Base-by-base conservation (phyloP, 768 basidiomycete species). In the Leccinum broughii region DNA sequence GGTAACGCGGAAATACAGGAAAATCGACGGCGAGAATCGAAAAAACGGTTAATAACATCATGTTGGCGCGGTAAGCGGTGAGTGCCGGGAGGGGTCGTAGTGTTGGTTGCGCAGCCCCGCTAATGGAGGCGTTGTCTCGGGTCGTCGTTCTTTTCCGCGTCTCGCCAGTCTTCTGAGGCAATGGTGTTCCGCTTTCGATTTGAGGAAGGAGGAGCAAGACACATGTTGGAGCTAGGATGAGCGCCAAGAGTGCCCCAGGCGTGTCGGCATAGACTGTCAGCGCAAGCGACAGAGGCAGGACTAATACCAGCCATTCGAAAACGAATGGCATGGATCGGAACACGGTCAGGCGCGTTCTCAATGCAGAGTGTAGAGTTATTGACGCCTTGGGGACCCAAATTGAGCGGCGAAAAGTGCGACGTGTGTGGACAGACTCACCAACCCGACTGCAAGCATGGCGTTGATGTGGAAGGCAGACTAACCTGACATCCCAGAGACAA, bases 21-120 rank as follows among this genome's bases (percentile, higher is more conserved):
- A 99, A 99, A 72, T 99, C 96, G 54, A 98, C 96, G 0, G 96
- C 96, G 13, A 98, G 85, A 61, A 99, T 98, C 22, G 88, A 88
- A 48, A 96, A 81, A 37, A 90, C 74, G 0, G 97, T 98, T 82
- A 98, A 85, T 20, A 97, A 77, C 83, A 98, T 89, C 95, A 98
- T 95, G 69, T 97, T 92, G 3, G 95, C 87, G 50, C 97, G 80
- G 71, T 96, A 98, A 0, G 88, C 84, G 11, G 93, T 92, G 58
- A 99, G 72, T 44, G 93, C 88, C 1, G 93, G 85, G 51, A 93
- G 75, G 2, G 80, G 81, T n/a, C 77, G 62, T 17, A 72, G 54
- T n/a, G 65, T 26, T 4, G 30, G 54, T 32, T 64, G 30, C 5
- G 55, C 6, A 5, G 54, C 32, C 13, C 59, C 50, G 15, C 56